These are phyloP conservation scores for Botrytis byssoidea DNA, from an alignment of 2,329 filamentous ascomycete genomes.

Conservation along the genomic window DNA sequence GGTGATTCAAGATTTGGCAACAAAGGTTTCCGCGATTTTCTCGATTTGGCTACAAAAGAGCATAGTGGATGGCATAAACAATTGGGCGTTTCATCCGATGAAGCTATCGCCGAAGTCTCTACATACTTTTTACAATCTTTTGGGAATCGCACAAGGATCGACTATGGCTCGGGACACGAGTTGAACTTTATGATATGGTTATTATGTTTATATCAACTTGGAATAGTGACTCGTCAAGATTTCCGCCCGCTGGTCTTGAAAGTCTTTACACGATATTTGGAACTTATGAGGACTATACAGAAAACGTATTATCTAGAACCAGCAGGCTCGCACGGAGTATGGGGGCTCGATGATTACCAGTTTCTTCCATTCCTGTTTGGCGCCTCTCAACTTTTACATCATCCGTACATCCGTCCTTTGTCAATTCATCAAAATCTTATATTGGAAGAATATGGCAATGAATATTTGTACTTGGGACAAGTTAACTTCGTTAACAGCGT, in stretches of 20 bases:
- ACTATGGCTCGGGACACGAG: slow-evolving; percentile 97
- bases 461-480: slow-evolving; percentile 90
- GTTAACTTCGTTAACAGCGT: slow-evolving; percentile 93
- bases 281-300: slow-evolving; percentile 84
- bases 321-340: slow-evolving; percentile 94
- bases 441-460: slow-evolving; percentile 78
- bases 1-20: slow-evolving; percentile 92
- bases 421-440: slow-evolving; percentile 85
- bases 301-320: slow-evolving; percentile 95
- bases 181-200: slow-evolving; percentile 97
- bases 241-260: slow-evolving; percentile 73
- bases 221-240: slow-evolving; percentile 59
- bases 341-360: slow-evolving; percentile 96
- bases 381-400: slow-evolving; percentile 81
- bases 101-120: slow-evolving; percentile 67
- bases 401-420: slow-evolving; percentile 74
- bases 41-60: slow-evolving; percentile 63
- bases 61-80: slow-evolving; percentile 59
- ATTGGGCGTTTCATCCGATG: slow-evolving; percentile 52
- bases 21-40: slow-evolving; percentile 79
- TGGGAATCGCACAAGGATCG: slow-evolving; percentile 82
- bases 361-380: slow-evolving; percentile 96
- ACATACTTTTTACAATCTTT: slow-evolving; percentile 82
- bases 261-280: slow-evolving; percentile 80
- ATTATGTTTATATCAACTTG: slow-evolving; percentile 84